Percentiles rank a stretch among this genome's conserved stretches.
phyloP scores from a whole-genome alignment of 2,329 filamentous ascomycete genomes.

The Thielaviopsis ethacetica region DNA sequence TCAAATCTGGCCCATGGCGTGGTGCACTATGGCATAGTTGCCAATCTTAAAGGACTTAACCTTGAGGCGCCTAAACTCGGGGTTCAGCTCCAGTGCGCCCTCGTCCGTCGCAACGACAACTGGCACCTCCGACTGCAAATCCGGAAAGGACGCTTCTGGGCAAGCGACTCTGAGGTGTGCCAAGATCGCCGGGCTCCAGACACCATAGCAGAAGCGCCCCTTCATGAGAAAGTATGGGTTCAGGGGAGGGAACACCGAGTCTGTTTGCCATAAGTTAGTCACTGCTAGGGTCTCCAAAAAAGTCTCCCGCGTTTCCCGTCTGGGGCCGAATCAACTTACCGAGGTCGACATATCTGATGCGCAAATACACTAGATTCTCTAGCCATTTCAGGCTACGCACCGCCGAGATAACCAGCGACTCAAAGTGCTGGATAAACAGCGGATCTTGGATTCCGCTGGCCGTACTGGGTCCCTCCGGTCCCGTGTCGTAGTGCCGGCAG shows the following conservation, averaged over 20 bases:
- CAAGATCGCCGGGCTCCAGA: conserved; percentile 57
- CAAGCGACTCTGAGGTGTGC: conserved; percentile 41
- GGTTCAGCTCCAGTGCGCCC: conserved; percentile 38
- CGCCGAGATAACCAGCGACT: conserved; percentile 47
- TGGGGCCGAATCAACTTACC: conserved; percentile 25
- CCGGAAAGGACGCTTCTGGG: conserved; percentile 40
- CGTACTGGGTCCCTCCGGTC: conserved; percentile 34
- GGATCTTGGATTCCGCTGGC: conserved; percentile 57
- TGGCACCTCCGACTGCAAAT: conserved; percentile 48
- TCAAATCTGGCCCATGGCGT: conserved; percentile 8
- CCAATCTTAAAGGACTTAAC: conserved; percentile 39
- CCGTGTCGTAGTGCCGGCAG: conserved; percentile 29
- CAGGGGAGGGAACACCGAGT: conserved; percentile 51
- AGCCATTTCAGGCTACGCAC: conserved; percentile 44
- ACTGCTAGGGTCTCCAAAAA: not conserved
- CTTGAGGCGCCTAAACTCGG: conserved; percentile 35
- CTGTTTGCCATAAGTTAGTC: conserved; percentile 20
- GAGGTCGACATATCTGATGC: conserved; percentile 61
- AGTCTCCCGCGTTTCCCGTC: not conserved
- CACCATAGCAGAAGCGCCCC: conserved; percentile 44
- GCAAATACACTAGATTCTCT: conserved; percentile 42
- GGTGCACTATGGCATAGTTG: conserved; percentile 35
- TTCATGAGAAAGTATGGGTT: conserved; percentile 57
- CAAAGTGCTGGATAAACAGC: conserved; percentile 56
- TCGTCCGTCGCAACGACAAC: conserved; percentile 43